Conservation (phyloP, 2,329 filamentous ascomycete genomes). For the Mollisiaceae sp. region DNA sequence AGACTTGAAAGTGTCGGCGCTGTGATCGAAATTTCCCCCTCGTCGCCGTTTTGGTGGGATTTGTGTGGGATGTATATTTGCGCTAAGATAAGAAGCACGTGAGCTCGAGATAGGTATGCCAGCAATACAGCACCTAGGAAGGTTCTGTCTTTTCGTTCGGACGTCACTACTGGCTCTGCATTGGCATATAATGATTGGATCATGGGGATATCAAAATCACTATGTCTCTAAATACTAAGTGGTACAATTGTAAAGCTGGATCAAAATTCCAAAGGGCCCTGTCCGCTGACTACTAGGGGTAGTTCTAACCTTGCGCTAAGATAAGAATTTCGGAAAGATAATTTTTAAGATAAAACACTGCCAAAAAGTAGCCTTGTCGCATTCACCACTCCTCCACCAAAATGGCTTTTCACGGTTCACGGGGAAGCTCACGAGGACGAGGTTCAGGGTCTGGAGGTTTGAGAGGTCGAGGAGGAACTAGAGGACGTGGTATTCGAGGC, state of each 20-base stretch:
- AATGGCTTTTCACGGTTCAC: conserved; percentile 37
- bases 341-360: conserved; percentile 8
- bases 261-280: background rate
- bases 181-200: background rate
- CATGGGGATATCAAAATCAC: background rate
- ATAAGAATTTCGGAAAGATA: background rate
- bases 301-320: background rate
- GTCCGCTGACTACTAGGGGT: no score
- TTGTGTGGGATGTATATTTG: conserved; percentile 11
- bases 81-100: conserved; percentile 26
- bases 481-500: conserved; percentile 27
- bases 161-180: background rate
- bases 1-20: conserved; percentile 19
- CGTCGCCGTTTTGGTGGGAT: conserved; percentile 24
- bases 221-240: background rate
- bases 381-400: conserved; percentile 6
- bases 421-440: conserved; percentile 34
- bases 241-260: background rate
- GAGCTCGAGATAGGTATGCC: background rate
- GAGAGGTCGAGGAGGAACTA: conserved; percentile 36
- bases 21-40: conserved; percentile 30
- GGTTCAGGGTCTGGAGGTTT: conserved; percentile 31
- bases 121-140: no score
- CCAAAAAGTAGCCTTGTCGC: background rate
- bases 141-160: background rate